phyloP scores from a whole-genome alignment of 2,329 filamentous ascomycete species.

The Ceratocystis cubensis region DNA sequence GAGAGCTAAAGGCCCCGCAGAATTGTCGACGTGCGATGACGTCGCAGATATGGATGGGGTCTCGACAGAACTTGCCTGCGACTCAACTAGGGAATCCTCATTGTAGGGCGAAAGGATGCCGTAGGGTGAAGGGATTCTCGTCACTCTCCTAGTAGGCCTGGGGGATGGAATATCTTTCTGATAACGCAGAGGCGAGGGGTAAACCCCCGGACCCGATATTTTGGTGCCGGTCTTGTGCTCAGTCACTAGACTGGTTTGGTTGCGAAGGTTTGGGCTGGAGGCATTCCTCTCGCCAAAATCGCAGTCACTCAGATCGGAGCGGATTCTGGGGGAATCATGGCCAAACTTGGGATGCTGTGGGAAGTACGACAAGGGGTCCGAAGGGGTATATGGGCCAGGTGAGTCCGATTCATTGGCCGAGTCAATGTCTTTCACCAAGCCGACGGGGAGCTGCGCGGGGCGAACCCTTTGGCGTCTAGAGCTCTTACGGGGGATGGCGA shows the following conservation, averaged over 20 bases:
- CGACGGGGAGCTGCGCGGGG: background rate
- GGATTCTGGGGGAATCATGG: conserved; percentile 8
- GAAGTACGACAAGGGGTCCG: conserved; percentile 7
- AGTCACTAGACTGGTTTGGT: background rate
- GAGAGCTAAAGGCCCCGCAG: background rate
- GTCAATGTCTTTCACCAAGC: conserved; percentile 16
- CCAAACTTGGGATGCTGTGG: conserved; percentile 7
- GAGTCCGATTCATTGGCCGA: conserved; percentile 16
- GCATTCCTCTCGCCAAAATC: conserved; percentile 10
- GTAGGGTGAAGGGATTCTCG: conserved; percentile 10
- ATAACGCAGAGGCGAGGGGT: conserved; percentile 13
- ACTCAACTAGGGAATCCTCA: conserved; percentile 12
- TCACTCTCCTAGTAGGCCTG: background rate
- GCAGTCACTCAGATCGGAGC: conserved; percentile 13
- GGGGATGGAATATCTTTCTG: background rate
- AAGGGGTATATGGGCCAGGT: conserved; percentile 12
- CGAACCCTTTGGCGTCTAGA: conserved; percentile 14
- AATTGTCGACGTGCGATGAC: background rate
- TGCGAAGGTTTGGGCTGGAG: background rate
- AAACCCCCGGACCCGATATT: background rate
- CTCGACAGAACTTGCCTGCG: conserved; percentile 10
- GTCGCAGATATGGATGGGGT: conserved; percentile 11
- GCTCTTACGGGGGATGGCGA: conserved; percentile 19
- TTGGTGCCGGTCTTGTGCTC: background rate
- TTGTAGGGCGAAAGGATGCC: conserved; percentile 17